phyloP scores from a whole-genome alignment of 163 green algal species.

The Trebouxia gelatinosa region DNA sequence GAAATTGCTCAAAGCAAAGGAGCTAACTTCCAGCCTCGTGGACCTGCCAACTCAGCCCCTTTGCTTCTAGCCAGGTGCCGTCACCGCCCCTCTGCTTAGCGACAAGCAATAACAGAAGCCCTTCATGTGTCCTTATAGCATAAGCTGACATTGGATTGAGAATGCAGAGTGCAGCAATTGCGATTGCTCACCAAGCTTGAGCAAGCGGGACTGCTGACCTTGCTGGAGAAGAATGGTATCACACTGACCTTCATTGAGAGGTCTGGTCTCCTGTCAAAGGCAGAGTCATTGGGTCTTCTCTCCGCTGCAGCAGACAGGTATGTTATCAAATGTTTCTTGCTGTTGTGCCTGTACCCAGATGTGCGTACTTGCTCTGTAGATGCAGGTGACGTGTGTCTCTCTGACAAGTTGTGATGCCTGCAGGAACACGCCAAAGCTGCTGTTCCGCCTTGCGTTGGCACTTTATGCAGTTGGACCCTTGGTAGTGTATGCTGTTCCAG shows the following conservation, averaged over 20 bases:
- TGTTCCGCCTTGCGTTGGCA: constrained; percentile 53
- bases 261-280: constrained; percentile 67
- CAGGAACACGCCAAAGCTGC: constrained; percentile 58
- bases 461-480: constrained; percentile 52
- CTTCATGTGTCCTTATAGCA: not conserved
- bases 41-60: constrained; percentile 6
- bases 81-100: not conserved
- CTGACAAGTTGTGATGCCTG: not conserved
- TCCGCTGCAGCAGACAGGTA: constrained; percentile 57
- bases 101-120: not conserved
- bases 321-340: not conserved
- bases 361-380: not conserved
- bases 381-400: not conserved
- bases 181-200: constrained; percentile 70
- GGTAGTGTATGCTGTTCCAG: constrained; percentile 61
- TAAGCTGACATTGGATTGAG: not conserved
- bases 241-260: constrained; percentile 76
- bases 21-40: not conserved
- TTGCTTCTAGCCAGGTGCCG: constrained; percentile 11
- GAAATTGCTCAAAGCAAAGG: constrained; percentile 14
- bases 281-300: constrained; percentile 67
- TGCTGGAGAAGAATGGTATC: constrained; percentile 64
- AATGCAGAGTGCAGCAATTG: constrained; percentile 63
- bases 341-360: not conserved
- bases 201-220: constrained; percentile 54